These are phyloP conservation scores for Zizania palustris DNA, from an alignment of 202 grass and related monocot genomes.

Conservation along the genomic window DNA sequence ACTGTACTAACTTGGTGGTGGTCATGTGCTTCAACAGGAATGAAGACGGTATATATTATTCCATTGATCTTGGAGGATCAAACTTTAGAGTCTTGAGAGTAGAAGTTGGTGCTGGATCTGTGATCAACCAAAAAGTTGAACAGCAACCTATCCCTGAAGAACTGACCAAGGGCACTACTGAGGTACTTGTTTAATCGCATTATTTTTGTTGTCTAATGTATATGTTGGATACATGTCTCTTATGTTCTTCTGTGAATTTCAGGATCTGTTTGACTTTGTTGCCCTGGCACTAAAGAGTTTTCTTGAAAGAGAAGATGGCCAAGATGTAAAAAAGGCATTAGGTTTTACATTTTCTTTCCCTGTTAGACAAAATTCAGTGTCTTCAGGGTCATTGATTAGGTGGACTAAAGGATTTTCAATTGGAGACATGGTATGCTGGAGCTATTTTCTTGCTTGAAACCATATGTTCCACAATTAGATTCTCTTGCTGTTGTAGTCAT, in stretches of 20 bases:
- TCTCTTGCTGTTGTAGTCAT: slow-evolving; percentile 14
- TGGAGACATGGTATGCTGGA: slow-evolving; percentile 69
- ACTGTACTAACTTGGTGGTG: slow-evolving; percentile 1
- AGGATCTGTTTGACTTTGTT: slow-evolving; percentile 84
- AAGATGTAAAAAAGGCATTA: slow-evolving; percentile 53
- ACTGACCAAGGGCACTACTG: slow-evolving; percentile 61
- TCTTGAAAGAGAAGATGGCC: slow-evolving; percentile 64
- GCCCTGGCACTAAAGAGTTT: slow-evolving; percentile 62
- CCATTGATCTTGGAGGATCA: slow-evolving; percentile 88
- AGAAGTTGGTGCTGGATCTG: slow-evolving; percentile 62
- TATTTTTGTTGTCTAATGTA: not conserved
- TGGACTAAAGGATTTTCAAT: slow-evolving; percentile 90
- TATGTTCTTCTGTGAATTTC: slow-evolving; percentile 32
- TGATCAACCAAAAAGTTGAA: slow-evolving; percentile 63
- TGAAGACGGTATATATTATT: slow-evolving; percentile 80
- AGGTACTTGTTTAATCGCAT: slow-evolving; percentile 54
- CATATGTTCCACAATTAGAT: not conserved
- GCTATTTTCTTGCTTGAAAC: not conserved
- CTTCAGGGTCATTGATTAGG: slow-evolving; percentile 80
- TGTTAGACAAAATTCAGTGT: slow-evolving; percentile 71
- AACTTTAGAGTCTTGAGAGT: slow-evolving; percentile 69
- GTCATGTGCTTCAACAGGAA: slow-evolving; percentile 45
- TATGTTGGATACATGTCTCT: not conserved
- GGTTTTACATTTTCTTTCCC: slow-evolving; percentile 97
- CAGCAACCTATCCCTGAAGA: slow-evolving; percentile 63